Evolutionary conservation across 2,329 filamentous ascomycete species (phyloP).

Genomic region (Phialophora tarda): DNA sequence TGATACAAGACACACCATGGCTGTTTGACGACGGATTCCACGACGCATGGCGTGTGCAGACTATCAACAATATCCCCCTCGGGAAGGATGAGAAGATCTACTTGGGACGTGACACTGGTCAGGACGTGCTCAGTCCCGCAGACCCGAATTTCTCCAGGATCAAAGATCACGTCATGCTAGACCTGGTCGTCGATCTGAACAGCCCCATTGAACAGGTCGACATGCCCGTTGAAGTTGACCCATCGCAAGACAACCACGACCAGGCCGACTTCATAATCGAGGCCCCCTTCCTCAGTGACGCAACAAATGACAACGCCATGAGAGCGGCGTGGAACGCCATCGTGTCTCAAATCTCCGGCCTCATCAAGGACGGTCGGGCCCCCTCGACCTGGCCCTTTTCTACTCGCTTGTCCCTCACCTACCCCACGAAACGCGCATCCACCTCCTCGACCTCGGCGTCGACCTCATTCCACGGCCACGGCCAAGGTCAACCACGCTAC

Average conservation of each 20-base stretch:
- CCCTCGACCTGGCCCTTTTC: slow-evolving; percentile 34
- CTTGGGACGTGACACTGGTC: slow-evolving; percentile 75
- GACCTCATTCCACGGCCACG: slow-evolving; percentile 3
- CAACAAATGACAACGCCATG: slow-evolving; percentile 30
- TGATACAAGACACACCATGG: slow-evolving; percentile 54
- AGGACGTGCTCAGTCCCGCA: slow-evolving; percentile 66
- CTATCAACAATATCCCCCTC: slow-evolving; percentile 78
- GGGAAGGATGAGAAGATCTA: slow-evolving; percentile 88
- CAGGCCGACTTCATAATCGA: slow-evolving; percentile 23
- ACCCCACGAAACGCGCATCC: slow-evolving; percentile 4
- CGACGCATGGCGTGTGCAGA: slow-evolving; percentile 66
- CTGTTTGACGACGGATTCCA: slow-evolving; percentile 37
- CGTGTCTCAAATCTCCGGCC: slow-evolving; percentile 38
- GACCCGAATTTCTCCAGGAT: slow-evolving; percentile 85
- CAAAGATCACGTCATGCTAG: slow-evolving; percentile 73
- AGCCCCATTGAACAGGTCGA: slow-evolving; percentile 19
- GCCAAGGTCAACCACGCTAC: slow-evolving; percentile 21
- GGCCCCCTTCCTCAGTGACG: slow-evolving; percentile 22
- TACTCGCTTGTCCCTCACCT: slow-evolving; percentile 24
- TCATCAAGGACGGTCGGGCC: slow-evolving; percentile 32
- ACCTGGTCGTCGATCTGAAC: slow-evolving; percentile 70
- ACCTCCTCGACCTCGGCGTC: slow-evolving; percentile 15
- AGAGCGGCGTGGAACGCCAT: slow-evolving; percentile 40
- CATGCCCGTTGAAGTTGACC: slow-evolving; percentile 7
- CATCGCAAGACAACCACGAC: neutral